Conservation (phyloP, 2,329 filamentous ascomycete genomes). For the Colletotrichum viniferum region DNA sequence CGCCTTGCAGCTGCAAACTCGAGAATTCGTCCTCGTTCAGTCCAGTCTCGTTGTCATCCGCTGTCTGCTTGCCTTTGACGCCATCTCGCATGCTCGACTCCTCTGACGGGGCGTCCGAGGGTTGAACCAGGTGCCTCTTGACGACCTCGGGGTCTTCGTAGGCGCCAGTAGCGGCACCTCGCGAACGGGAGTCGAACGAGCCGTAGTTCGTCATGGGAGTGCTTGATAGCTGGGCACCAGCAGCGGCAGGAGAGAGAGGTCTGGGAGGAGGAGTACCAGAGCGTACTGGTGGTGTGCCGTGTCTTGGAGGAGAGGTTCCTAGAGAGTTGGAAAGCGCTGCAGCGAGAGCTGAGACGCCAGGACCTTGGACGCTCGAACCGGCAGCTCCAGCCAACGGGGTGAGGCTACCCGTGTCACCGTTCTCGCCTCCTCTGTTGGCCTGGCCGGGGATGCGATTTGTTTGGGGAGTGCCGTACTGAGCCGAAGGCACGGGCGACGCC, state of each 20-base stretch:
- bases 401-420: constrained; percentile 53
- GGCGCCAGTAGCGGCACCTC: constrained; percentile 57
- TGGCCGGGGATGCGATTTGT: constrained; percentile 51
- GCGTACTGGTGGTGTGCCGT: constrained; percentile 68
- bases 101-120: constrained; percentile 56
- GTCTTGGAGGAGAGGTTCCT: constrained; percentile 71
- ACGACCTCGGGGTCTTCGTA: constrained; percentile 92
- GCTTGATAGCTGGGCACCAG: constrained; percentile 47
- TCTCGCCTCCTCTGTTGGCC: constrained; percentile 23
- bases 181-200: constrained; percentile 77
- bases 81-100: constrained; percentile 48
- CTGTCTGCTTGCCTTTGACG: constrained; percentile 59
- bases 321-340: constrained; percentile 81
- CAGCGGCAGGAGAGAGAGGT: constrained; percentile 45
- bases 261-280: constrained; percentile 58
- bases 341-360: constrained; percentile 85
- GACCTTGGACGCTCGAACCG: constrained; percentile 71
- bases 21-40: constrained; percentile 83
- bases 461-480: constrained; percentile 39
- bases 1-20: constrained; percentile 89
- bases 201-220: constrained; percentile 76
- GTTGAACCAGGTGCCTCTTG: constrained; percentile 83
- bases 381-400: constrained; percentile 68
- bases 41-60: constrained; percentile 38
- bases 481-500: constrained; percentile 58